Evolutionary conservation across 768 basidiomycete species (phyloP).

Genomic region (Mrakia gelida): DNA sequence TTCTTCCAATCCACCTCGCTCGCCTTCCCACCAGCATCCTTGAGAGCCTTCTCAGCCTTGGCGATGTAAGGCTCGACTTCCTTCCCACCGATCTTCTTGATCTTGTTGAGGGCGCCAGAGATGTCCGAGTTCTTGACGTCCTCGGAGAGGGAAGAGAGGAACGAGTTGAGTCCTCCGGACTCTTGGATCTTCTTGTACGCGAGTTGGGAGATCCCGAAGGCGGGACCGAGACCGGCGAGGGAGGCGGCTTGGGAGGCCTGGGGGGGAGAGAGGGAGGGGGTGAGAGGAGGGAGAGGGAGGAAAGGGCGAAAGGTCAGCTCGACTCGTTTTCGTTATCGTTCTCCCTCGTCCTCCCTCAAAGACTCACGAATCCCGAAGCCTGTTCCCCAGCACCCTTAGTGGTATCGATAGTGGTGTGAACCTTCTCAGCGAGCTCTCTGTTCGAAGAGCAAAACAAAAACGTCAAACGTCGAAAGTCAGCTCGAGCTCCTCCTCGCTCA

Average conservation of each 20-base stretch:
- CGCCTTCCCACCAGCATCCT: slow-evolving; percentile 42
- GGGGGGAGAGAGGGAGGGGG: slow-evolving; percentile 32
- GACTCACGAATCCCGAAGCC: slow-evolving; percentile 19
- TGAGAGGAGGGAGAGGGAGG: not conserved
- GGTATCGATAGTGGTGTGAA: slow-evolving; percentile 36
- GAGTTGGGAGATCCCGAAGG: slow-evolving; percentile 27
- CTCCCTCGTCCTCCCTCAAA: too few relatives aligned
- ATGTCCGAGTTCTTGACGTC: slow-evolving; percentile 41
- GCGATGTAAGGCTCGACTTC: slow-evolving; percentile 41
- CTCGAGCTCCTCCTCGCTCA: not conserved
- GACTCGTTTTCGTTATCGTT: too few relatives aligned
- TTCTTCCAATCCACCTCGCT: slow-evolving; percentile 42
- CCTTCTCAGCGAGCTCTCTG: slow-evolving; percentile 38
- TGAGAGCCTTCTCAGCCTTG: slow-evolving; percentile 40
- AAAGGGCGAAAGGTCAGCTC: not conserved
- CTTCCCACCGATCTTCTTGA: slow-evolving; percentile 42
- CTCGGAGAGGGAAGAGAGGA: slow-evolving; percentile 35
- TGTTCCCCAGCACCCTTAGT: slow-evolving; percentile 36
- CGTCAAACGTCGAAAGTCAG: not conserved
- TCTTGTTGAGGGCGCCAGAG: slow-evolving; percentile 38
- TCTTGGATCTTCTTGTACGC: slow-evolving; percentile 29
- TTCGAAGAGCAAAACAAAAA: not conserved
- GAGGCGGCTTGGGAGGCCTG: slow-evolving; percentile 34
- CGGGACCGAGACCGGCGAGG: slow-evolving; percentile 30
- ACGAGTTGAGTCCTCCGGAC: slow-evolving; percentile 39